Evolutionary conservation across 1,284 basidiomycete genomes (phyloP).

Genomic region (Apiotrichum laibachii): DNA sequence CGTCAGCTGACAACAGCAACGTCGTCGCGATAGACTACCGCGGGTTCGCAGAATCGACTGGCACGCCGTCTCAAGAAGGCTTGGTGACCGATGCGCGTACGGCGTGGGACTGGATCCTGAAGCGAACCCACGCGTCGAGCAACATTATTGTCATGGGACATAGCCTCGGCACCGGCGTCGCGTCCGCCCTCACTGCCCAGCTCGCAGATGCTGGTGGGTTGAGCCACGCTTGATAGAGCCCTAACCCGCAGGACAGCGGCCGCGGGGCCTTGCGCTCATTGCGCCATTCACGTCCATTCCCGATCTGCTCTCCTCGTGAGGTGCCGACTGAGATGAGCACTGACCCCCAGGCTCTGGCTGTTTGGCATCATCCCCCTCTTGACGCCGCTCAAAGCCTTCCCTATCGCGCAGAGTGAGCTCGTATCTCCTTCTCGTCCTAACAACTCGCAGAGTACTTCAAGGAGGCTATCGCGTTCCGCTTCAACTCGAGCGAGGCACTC

Average conservation of each 20-base stretch:
- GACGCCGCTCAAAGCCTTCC: conserved; percentile 31
- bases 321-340: background rate
- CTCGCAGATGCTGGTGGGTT: conserved; percentile 40
- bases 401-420: conserved; percentile 25
- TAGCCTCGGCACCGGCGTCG: conserved; percentile 82
- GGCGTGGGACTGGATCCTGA: conserved; percentile 71
- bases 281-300: conserved; percentile 46
- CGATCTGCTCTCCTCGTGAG: conserved; percentile 36
- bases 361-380: conserved; percentile 40
- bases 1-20: conserved; percentile 54
- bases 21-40: conserved; percentile 84
- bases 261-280: conserved; percentile 41
- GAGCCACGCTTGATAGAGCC: too few relatives aligned
- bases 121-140: too few relatives aligned
- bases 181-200: conserved; percentile 51
- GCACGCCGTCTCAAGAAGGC: conserved; percentile 71
- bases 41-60: conserved; percentile 86
- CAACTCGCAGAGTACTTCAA: conserved; percentile 28
- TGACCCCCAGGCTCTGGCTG: conserved; percentile 32
- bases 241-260: conserved; percentile 27
- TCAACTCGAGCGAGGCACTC: conserved; percentile 35
- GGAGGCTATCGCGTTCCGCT: conserved; percentile 27
- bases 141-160: conserved; percentile 61
- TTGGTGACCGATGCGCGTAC: conserved; percentile 71
- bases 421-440: background rate